Evolutionary conservation across 768 basidiomycete genomes (phyloP), one percentile per base, ranked within the genome.

Genomic region (Russula vinacea): DNA sequence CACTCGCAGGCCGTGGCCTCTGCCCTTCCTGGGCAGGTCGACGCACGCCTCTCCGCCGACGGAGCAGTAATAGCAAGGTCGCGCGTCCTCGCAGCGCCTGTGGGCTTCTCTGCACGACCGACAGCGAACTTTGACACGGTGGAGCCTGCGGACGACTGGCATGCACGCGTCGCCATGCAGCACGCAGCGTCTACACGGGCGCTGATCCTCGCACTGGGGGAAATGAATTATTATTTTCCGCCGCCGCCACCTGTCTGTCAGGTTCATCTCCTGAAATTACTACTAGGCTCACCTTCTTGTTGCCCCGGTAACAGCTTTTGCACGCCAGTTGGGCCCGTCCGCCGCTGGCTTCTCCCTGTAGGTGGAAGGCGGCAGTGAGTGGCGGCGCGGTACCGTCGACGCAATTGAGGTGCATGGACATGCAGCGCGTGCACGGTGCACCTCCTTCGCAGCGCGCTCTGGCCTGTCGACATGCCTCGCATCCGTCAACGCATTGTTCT

Each of bases 241-340:
- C 29, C 29, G 29, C 29, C 2, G 29, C 29, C n/a, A n/a, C 2
- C 19, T 17, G 26, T 33, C 39, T 32, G 56, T 59, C 44, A 56
- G n/a, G 26, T 37, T 22, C 32, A 37, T 42, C n/a, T 49, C 42
- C 19, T 32, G 13, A 19, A 17, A 11, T 47, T 5, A 13, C 5
- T 58, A 29, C 29, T 29, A 29, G 2, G 5, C 70, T 6, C 58
- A 80, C 85, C 83, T 87, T 86, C 72, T 86, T 86, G 70, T 87
- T 87, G 68, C 85, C 85, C 65, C 80, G 80, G 33, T 84, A 80
- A 72, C 86, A 87, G 56, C 74, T 81, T 67, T 80, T 78, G 72
- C 85, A 87, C 2, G 85, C 84, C 61, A 83, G 62, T 68, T 85
- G 86, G 44, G 80, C 83, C 42, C 84, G 78, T 64, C 85, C 84